Evolutionary conservation across 164 flowering plant genomes (phyloP).

Genomic region (Chimonanthus praecox): DNA sequence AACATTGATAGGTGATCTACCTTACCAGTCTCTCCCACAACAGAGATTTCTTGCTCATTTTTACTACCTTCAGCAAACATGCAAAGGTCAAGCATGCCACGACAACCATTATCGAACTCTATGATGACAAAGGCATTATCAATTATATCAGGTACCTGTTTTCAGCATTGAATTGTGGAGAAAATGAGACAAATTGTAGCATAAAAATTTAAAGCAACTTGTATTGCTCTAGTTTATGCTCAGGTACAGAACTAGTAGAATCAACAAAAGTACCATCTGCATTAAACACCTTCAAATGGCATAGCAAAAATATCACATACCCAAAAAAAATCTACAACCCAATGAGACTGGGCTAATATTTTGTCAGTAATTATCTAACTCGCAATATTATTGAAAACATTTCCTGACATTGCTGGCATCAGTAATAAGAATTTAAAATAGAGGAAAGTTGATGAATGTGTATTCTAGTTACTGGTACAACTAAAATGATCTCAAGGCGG

Average conservation of each 20-base stretch:
- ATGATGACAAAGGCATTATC: slow-evolving; percentile 93
- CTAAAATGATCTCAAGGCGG: neutral
- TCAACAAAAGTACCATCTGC: neutral
- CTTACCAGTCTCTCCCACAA: slow-evolving; percentile 87
- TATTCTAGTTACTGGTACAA: neutral
- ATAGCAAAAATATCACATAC: neutral
- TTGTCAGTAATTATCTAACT: neutral
- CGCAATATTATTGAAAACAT: neutral
- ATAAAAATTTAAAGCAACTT: too few species aligned
- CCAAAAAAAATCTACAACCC: too few species aligned
- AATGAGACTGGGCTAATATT: too few species aligned
- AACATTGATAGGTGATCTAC: slow-evolving; percentile 21
- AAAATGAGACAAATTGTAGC: neutral
- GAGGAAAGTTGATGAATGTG: neutral
- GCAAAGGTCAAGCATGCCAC: slow-evolving; percentile 93
- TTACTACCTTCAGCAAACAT: slow-evolving; percentile 99
- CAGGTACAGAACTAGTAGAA: neutral
- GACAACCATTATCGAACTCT: slow-evolving; percentile 82
- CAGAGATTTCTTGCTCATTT: slow-evolving; percentile 97
- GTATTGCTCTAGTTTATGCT: neutral
- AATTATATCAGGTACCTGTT: slow-evolving; percentile 89
- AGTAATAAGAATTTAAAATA: neutral
- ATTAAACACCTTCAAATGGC: neutral
- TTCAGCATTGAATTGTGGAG: slow-evolving; percentile 2
- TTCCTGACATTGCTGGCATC: neutral